Evolutionary conservation across 2,329 filamentous ascomycete species (phyloP).

Genomic region (Talaromyces islandicus): DNA sequence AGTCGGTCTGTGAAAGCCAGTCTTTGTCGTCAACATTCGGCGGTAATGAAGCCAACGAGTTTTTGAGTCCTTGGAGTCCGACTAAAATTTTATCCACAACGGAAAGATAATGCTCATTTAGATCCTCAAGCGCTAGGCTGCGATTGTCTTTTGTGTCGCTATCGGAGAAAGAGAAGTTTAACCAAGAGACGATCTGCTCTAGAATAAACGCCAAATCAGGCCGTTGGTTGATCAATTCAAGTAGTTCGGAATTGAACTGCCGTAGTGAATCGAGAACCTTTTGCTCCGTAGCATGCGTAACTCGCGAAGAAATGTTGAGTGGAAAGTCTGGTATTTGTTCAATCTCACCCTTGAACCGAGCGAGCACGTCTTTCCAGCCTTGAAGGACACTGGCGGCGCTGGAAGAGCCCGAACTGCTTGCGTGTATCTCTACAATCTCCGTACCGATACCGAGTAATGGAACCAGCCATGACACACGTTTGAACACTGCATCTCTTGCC

Average conservation of each 20-base stretch:
- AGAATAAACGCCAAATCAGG: constrained; percentile 61
- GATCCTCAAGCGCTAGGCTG: constrained; percentile 31
- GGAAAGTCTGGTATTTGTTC: constrained; percentile 47
- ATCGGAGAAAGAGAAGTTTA: constrained; percentile 29
- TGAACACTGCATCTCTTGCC: constrained; percentile 19
- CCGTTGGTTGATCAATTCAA: constrained; percentile 38
- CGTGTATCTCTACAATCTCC: constrained; percentile 61
- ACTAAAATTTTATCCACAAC: constrained; percentile 73
- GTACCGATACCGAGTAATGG: constrained; percentile 60
- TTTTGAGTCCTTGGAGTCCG: constrained; percentile 66
- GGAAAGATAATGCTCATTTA: constrained; percentile 56
- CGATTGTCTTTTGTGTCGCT: constrained; percentile 11
- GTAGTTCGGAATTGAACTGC: constrained; percentile 36
- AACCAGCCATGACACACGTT: constrained; percentile 55
- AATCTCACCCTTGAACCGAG: constrained; percentile 39
- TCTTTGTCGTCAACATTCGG: constrained; percentile 54
- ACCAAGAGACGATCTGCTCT: constrained; percentile 62
- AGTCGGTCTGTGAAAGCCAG: constrained; percentile 57
- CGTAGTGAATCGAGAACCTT: constrained; percentile 22
- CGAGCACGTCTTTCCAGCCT: constrained; percentile 47
- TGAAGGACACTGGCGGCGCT: constrained; percentile 42
- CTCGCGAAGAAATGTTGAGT: constrained; percentile 36
- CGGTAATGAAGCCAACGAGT: constrained; percentile 50
- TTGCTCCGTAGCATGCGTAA: constrained; percentile 23
- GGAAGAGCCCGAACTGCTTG: constrained; percentile 55